Conservation (phyloP, 2,329 filamentous ascomycete species). For the Pseudocercospora pini-densiflorae region DNA sequence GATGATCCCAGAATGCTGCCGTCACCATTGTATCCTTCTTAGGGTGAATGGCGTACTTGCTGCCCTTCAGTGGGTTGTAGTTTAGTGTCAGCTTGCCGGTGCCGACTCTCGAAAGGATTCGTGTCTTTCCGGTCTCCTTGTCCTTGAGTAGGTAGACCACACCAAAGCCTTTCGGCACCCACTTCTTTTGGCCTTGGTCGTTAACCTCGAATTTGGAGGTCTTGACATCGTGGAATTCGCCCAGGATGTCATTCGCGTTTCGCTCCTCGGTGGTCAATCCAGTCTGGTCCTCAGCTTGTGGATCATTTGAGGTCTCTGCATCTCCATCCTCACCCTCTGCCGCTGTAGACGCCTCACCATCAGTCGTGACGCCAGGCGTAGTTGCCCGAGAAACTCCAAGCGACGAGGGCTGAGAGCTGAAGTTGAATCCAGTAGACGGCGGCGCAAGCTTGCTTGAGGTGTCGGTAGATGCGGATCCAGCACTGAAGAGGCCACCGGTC, state of each 20-base stretch:
- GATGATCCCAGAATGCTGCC: slow-evolving; percentile 27
- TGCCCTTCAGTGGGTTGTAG: slow-evolving; percentile 24
- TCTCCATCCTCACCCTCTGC: slow-evolving; percentile 38
- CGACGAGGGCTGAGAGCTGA: slow-evolving; percentile 40
- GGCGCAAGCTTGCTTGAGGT: slow-evolving; percentile 29
- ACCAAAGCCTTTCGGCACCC: slow-evolving; percentile 73
- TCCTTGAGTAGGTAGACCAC: slow-evolving; percentile 74
- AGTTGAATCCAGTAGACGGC: slow-evolving; percentile 44
- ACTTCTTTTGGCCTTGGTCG: slow-evolving; percentile 61
- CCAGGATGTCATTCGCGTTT: slow-evolving; percentile 69
- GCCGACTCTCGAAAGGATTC: slow-evolving; percentile 70
- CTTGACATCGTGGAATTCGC: slow-evolving; percentile 70
- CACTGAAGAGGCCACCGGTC: slow-evolving; percentile 9
- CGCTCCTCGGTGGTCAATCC: slow-evolving; percentile 65
- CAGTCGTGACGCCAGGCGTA: slow-evolving; percentile 53
- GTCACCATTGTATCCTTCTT: slow-evolving; percentile 28
- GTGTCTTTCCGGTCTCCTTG: slow-evolving; percentile 68
- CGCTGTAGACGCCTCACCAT: slow-evolving; percentile 39
- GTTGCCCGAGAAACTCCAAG: slow-evolving; percentile 51
- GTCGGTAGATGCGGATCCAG: slow-evolving; percentile 22
- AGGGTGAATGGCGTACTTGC: slow-evolving; percentile 24
- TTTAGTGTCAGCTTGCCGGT: slow-evolving; percentile 25
- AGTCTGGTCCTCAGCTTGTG: slow-evolving; percentile 66
- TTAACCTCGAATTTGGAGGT: slow-evolving; percentile 63
- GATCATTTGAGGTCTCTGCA: slow-evolving; percentile 32